Conservation (phyloP, 148 eudicot species). For the Nepenthes gracilis region DNA sequence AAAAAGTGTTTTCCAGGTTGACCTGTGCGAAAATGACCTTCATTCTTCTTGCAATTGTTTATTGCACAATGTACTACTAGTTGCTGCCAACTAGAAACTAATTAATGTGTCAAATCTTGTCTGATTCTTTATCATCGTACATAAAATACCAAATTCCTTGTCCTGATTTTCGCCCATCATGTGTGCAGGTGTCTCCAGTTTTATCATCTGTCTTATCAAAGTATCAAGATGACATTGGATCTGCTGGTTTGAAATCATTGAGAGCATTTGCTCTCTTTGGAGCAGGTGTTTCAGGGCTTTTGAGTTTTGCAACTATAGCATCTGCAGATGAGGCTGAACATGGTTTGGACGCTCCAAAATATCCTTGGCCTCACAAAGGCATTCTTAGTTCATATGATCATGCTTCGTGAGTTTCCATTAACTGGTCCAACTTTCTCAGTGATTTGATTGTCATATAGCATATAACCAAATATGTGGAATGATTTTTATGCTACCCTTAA, state of each 20-base stretch:
- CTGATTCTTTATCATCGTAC: neutral
- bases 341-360: constrained; percentile 55
- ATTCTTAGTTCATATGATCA: constrained; percentile 94
- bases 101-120: neutral
- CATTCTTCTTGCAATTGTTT: too few species aligned
- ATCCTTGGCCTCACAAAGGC: constrained; percentile 97
- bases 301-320: constrained; percentile 53
- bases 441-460: neutral
- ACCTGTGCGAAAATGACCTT: too few species aligned
- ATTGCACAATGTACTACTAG: too few species aligned
- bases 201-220: constrained; percentile 46
- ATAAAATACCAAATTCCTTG: neutral
- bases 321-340: constrained; percentile 91
- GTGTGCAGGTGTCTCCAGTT: constrained; percentile 55
- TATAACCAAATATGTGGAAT: neutral
- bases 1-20: too few species aligned
- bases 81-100: neutral
- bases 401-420: constrained; percentile 60
- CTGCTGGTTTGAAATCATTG: constrained; percentile 39
- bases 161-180: neutral
- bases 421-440: neutral
- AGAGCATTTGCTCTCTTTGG: constrained; percentile 61
- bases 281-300: constrained; percentile 59
- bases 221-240: constrained; percentile 39
- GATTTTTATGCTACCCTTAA: neutral